Evolutionary conservation across 139 green algal species (phyloP), one percentile per base, ranked within the genome.

Genomic region (Volvox africanus): DNA sequence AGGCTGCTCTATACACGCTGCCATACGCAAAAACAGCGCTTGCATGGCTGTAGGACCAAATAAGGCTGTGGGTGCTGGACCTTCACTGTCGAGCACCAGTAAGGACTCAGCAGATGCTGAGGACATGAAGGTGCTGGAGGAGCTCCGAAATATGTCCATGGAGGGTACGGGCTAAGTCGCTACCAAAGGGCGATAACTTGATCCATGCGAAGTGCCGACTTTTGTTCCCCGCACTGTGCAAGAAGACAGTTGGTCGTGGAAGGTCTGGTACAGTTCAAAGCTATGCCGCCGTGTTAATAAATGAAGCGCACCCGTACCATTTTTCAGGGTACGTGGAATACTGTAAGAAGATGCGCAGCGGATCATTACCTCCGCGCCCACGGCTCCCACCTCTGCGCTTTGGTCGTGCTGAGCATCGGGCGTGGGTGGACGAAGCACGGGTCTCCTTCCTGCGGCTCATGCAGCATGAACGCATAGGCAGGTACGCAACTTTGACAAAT

Each of bases 401-500:
- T 12, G 18, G 24, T 30, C 91, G 91, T 55, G n/a, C n/a, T 16
- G 91, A 93, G 62, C 84, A 81, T 55, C 3, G 5, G 0, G 5
- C 6, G 12, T 91, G 82, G 14, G 5, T 76, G 36, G 91, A 93
- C 91, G 61, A 33, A 33, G 73, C 76, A 20, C 85, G 91, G 21
- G 44, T 91, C 0, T 44, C 86, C 16, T 93, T 85, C 86, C 80
- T 93, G 36, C 82, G 91, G 21, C 24, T 87, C 30, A 65, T 62
- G 86, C 91, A 93, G 86, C 91, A 93, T 30, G 91, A 93, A 55
- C 85, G 50, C 30, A 93, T 93, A 26, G 75, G 77, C 26, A 89
- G 86, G 91, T 93, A 71, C 1, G 90, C 35, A 79, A 24, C 65
- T 11, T 28, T 6, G 65, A 55, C 9, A 55, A 55, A 14, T 9